phyloP scores from a whole-genome alignment of 805 yeast species.

The Candida easanensis region DNA sequence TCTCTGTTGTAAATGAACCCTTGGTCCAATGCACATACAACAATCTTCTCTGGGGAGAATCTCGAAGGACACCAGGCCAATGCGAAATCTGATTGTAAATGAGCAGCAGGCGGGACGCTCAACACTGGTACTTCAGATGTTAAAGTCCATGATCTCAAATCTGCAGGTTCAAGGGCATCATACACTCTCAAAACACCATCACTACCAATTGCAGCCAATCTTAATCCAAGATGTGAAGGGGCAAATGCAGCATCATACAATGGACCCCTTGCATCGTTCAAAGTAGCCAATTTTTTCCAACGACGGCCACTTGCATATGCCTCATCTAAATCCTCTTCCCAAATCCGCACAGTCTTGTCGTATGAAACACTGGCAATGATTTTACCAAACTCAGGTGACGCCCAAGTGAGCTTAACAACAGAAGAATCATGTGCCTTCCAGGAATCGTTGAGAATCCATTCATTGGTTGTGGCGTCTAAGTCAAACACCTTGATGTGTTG shows the following conservation, averaged over 20 bases:
- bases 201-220: conserved; percentile 82
- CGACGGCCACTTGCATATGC: conserved; percentile 74
- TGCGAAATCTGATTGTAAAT: conserved; percentile 81
- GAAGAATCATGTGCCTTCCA: conserved; percentile 96
- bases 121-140: conserved; percentile 69
- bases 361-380: conserved; percentile 84
- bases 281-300: conserved; percentile 72
- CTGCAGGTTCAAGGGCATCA: conserved; percentile 89
- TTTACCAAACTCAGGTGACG: conserved; percentile 91
- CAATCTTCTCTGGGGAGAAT: conserved; percentile 75
- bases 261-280: conserved; percentile 87
- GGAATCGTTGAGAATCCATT: conserved; percentile 82
- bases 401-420: conserved; percentile 83
- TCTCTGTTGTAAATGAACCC: conserved; percentile 71
- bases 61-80: conserved; percentile 90
- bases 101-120: conserved; percentile 70
- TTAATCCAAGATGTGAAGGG: conserved; percentile 77
- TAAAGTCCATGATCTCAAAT: conserved; percentile 76
- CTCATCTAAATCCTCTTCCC: conserved; percentile 88
- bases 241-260: conserved; percentile 88
- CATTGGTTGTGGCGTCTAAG: conserved; percentile 57
- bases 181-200: conserved; percentile 85
- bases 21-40: conserved; percentile 82
- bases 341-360: conserved; percentile 83
- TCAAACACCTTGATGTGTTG: conserved; percentile 91